Conservation (phyloP, 2,329 filamentous ascomycete species). For the Dothiorella sarmentorum region DNA sequence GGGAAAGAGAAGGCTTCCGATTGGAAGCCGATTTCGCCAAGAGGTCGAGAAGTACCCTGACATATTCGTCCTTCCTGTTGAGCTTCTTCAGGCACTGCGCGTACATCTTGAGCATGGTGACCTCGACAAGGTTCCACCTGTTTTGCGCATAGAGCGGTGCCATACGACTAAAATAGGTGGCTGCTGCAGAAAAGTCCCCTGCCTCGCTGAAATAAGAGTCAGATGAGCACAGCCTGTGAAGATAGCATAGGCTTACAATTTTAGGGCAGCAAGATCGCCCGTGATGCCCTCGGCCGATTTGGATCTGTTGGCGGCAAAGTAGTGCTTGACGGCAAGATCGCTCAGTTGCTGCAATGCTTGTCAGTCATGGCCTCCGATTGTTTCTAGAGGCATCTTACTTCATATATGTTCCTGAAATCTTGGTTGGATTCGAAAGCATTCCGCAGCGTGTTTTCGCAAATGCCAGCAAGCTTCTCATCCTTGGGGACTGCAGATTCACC, state of each 20-base stretch:
- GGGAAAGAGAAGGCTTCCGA: constrained; percentile 24
- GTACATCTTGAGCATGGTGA: constrained; percentile 83
- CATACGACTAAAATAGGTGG: constrained; percentile 73
- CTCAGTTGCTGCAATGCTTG: constrained; percentile 64
- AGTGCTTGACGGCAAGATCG: constrained; percentile 78
- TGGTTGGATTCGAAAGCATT: constrained; percentile 35
- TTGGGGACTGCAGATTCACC: constrained; percentile 15
- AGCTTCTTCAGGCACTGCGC: constrained; percentile 76
- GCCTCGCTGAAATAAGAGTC: constrained; percentile 72
- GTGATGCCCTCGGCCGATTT: constrained; percentile 75
- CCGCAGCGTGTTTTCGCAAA: constrained; percentile 31
- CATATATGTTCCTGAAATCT: constrained; percentile 40
- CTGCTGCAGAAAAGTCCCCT: constrained; percentile 69
- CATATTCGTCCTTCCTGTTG: constrained; percentile 72
- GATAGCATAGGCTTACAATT: constrained; percentile 52
- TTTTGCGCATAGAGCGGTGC: constrained; percentile 74
- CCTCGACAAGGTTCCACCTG: constrained; percentile 75
- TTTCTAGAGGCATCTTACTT: constrained; percentile 26
- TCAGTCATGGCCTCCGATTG: neutral
- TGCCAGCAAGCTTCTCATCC: constrained; percentile 25
- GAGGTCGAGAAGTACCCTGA: constrained; percentile 70
- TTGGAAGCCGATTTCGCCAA: constrained; percentile 60
- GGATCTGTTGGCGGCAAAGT: constrained; percentile 71
- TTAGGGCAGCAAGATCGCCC: constrained; percentile 81
- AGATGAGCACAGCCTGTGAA: constrained; percentile 67